phyloP scores from a whole-genome alignment of 2,329 filamentous ascomycete genomes.

The Ophiostoma quercus region DNA sequence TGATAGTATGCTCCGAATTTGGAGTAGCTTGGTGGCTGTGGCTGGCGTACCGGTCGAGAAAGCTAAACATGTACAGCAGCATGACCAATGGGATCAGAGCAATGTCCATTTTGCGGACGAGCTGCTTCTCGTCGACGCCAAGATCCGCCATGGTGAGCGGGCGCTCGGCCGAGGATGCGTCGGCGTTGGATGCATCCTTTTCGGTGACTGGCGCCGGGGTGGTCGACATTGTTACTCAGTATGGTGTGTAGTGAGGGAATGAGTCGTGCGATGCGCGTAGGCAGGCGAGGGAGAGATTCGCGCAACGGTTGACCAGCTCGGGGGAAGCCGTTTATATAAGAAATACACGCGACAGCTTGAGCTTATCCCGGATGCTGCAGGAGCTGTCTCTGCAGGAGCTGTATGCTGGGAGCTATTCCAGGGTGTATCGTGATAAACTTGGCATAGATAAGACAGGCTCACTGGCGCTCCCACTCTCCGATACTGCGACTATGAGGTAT shows the following conservation, averaged over 20 bases:
- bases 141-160: conserved; percentile 13
- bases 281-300: neutral
- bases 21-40: neutral
- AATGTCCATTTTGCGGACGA: conserved; percentile 15
- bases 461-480: neutral
- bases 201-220: neutral
- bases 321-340: conserved; percentile 1
- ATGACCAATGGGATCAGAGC: conserved; percentile 12
- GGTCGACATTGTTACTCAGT: neutral
- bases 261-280: neutral
- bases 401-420: neutral
- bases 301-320: neutral
- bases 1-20: neutral
- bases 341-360: neutral
- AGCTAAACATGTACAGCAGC: conserved; percentile 10
- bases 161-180: neutral
- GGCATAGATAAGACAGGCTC: conserved; percentile 7
- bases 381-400: neutral
- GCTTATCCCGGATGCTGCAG: neutral
- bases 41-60: conserved; percentile 12
- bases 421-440: conserved; percentile 5
- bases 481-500: conserved; percentile 1
- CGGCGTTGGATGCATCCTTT: neutral
- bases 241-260: neutral
- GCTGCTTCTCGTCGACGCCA: conserved; percentile 15